A percentile compares a stretch with the other conserved stretches of the same genome.
phyloP scores from a whole-genome alignment of 1,284 basidiomycete genomes.

The Ganoderma multipileum region DNA sequence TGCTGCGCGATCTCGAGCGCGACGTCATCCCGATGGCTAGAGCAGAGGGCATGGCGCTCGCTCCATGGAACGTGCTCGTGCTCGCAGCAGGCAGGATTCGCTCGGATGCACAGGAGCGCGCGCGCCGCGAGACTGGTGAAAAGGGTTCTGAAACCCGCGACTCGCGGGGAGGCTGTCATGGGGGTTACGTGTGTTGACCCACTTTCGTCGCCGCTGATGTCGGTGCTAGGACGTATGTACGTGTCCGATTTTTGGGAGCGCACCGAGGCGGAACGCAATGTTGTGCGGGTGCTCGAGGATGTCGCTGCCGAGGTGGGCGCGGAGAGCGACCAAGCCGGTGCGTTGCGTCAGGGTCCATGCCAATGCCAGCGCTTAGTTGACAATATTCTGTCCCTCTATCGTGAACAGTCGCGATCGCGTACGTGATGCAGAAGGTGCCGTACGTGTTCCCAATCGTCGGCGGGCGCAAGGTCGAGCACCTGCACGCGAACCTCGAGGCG shows the following conservation, averaged over 20 bases:
- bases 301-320: slow-evolving; percentile 34
- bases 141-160: slow-evolving; percentile 21
- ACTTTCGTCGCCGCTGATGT: too few relatives aligned
- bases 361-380: too few relatives aligned
- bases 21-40: slow-evolving; percentile 65
- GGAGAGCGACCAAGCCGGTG: slow-evolving; percentile 29
- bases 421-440: slow-evolving; percentile 52
- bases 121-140: slow-evolving; percentile 30
- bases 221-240: slow-evolving; percentile 20
- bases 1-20: slow-evolving; percentile 57
- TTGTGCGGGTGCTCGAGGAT: slow-evolving; percentile 35
- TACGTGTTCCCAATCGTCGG: slow-evolving; percentile 54
- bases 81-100: slow-evolving; percentile 40
- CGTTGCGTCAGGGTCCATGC: too few relatives aligned
- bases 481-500: slow-evolving; percentile 52
- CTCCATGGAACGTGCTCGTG: slow-evolving; percentile 41
- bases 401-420: slow-evolving; percentile 55
- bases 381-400: too few relatives aligned
- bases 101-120: slow-evolving; percentile 37
- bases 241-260: slow-evolving; percentile 33
- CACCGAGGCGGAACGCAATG: slow-evolving; percentile 30
- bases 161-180: not conserved
- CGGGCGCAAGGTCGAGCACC: slow-evolving; percentile 56
- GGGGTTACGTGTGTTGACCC: not conserved
- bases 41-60: slow-evolving; percentile 36